Base-by-base conservation (phyloP, 805 yeast genomes). In the Metschnikowia noctiluminum region DNA sequence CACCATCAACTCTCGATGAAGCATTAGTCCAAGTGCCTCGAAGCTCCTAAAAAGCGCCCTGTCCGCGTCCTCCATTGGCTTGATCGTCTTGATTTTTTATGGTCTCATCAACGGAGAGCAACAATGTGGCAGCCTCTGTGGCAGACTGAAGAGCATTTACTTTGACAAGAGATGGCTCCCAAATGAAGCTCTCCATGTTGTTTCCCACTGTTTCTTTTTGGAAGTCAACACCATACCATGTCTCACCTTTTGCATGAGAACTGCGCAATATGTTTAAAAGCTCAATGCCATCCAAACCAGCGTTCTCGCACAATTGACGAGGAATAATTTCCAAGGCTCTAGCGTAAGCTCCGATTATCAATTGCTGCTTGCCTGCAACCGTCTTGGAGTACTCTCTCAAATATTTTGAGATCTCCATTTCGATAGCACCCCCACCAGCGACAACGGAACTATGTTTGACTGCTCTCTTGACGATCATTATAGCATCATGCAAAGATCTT, bases 351-450 rank as follows among this genome's bases (percentile, higher is more conserved):
- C 85, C 84, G 49, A 94, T 86, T 50, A 94, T 84, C 53, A 94
- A 74, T 73, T 94, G 99, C 70, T 92, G 97, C 69, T 94, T 92
- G 37, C 99, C 99, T 21, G 96, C 89, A 59, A 94, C 87, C 15
- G 89, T 80, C 62, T 85, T 84, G 26, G 97, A 84, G 62, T 84
- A 80, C 59, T 89, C 96, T 62, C 99, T 81, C 59, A 94, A 77
- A 65, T 87, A 82, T 65, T 82, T 89, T 35, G 97, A 90, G 37
- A 94, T 63, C 65, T 94, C 98, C 99, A 94, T 94, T 70, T 94
- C 99, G 55, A 90, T 86, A 34, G 99, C 99, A 55, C 99, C 99
- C 56, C 99, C 99, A 53, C 99, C 99, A 12, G 96, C 98, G 49
- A 94, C 99, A 57, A 94, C 83, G 28, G 81, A 73, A 62, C 84